Percentiles rank a stretch among this genome's conserved stretches.
Evolutionary conservation across 495 filamentous ascomycete species (phyloP).

Genomic region (Penicillium egyptiacum): DNA sequence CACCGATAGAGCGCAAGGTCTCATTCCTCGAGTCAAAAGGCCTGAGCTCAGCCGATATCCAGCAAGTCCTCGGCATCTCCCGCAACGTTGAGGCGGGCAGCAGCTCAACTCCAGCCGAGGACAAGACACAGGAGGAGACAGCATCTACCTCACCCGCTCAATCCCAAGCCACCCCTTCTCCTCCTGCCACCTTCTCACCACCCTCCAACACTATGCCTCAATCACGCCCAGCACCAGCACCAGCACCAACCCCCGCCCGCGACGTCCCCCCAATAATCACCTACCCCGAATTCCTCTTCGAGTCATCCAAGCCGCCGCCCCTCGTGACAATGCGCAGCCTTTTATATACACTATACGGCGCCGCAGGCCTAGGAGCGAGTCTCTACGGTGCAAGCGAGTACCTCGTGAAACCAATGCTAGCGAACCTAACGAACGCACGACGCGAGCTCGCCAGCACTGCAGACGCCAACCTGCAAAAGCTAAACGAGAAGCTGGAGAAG

Average conservation of each 20-base stretch:
- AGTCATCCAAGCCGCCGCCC: slow-evolving; percentile 66
- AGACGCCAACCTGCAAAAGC: slow-evolving; percentile 58
- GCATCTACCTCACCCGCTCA: slow-evolving; percentile 19
- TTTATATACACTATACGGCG: slow-evolving; percentile 75
- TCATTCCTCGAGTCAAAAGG: slow-evolving; percentile 82
- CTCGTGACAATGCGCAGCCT: slow-evolving; percentile 74
- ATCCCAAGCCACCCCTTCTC: slow-evolving; percentile 20
- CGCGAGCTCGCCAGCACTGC: slow-evolving; percentile 72
- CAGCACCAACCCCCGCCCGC: slow-evolving; percentile 28
- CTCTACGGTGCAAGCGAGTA: slow-evolving; percentile 82
- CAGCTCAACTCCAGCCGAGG: slow-evolving; percentile 25
- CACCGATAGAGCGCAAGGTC: slow-evolving; percentile 69
- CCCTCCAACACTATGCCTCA: slow-evolving; percentile 19
- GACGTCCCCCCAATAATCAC: slow-evolving; percentile 88
- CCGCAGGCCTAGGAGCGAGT: slow-evolving; percentile 64
- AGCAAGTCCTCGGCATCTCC: slow-evolving; percentile 58
- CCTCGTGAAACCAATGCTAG: slow-evolving; percentile 80
- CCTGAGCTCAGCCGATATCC: slow-evolving; percentile 63
- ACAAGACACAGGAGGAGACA: slow-evolving; percentile 16
- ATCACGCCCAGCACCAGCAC: slow-evolving; percentile 18
- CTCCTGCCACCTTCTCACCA: slow-evolving; percentile 13
- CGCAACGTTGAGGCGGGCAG: slow-evolving; percentile 37
- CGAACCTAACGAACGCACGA: slow-evolving; percentile 71
- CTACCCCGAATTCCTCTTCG: slow-evolving; percentile 87
- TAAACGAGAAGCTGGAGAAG: slow-evolving; percentile 73